Conservation (phyloP, 108 stramenopile species). For the Cyclotella sp. region DNA sequence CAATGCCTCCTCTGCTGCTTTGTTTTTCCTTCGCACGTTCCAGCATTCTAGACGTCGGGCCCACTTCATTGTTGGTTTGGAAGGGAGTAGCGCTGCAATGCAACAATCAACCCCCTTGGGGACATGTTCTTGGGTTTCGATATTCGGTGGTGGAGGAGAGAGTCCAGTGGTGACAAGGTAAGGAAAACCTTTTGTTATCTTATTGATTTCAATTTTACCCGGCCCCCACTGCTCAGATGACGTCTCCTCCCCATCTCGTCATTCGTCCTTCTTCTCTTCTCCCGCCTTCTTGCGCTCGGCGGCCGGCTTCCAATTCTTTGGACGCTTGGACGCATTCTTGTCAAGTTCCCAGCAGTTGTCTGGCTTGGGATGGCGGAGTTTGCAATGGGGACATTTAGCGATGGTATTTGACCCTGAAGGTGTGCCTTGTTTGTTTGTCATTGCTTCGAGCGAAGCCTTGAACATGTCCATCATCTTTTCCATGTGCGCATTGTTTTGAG, state of each 20-base stretch:
- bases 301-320: slow-evolving; percentile 8
- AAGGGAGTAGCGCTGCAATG: neutral
- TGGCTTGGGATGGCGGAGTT: slow-evolving; percentile 12
- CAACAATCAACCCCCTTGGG: slow-evolving; percentile 10
- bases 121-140: neutral
- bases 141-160: slow-evolving; percentile 14
- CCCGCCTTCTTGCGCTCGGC: slow-evolving; percentile 5
- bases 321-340: neutral
- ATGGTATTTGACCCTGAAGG: neutral
- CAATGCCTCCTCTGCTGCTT: slow-evolving; percentile 15
- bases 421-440: slow-evolving; percentile 9
- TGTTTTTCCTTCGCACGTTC: neutral
- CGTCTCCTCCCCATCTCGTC: slow-evolving; percentile 1
- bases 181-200: slow-evolving; percentile 6
- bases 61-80: neutral
- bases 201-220: slow-evolving; percentile 6
- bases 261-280: slow-evolving; percentile 9
- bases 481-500: too few species aligned
- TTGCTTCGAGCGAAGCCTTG: too few species aligned
- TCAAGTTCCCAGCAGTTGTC: slow-evolving; percentile 15
- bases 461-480: too few species aligned
- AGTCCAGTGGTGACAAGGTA: slow-evolving; percentile 8
- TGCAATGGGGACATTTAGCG: slow-evolving; percentile 4
- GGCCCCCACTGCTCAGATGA: slow-evolving; percentile 5
- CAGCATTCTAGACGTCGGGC: slow-evolving; percentile 4